Base-by-base conservation (phyloP, 371 early-diverging fungal genomes). In the Circinella umbellata region DNA sequence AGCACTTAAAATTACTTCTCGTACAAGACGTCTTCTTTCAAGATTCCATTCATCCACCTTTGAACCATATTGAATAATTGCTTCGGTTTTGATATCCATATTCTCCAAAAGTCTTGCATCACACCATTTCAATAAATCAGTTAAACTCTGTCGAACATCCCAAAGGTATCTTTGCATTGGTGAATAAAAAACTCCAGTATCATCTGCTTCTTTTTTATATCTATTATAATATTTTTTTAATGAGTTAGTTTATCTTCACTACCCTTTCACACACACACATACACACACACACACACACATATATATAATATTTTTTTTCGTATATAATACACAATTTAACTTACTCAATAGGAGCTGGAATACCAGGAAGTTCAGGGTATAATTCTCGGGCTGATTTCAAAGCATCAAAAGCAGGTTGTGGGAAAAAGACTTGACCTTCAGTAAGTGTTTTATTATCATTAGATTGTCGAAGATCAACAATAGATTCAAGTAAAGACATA, bases 141-240 rank as follows among this genome's bases (percentile, higher is more conserved):
- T 61, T 4, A 78, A n/a, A 17, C 65, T 61, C 3, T 65, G 62
- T 14, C 82, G 81, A 1, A 82, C 77, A 67, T 82, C 82, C 85
- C 85, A 85, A 35, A 85, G 68, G 47, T 80, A 85, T 47, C 72
- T 69, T 61, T 85, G 85, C 76, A 82, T 77, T 38, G 85, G 82
- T 4, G 82, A 78, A 68, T 82, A 85, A 37, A 72, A 79, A n/a
- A 79, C 82, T 39, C 82, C 84, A 3, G 80, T 82, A 14, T 81
- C 71, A 66, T 84, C 84, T 18, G 77, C 69, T 20, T 64, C 51
- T 20, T 75, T 67, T 27, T 51, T 39, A 34, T 67, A 74, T 18
- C 76, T 76, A 60, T 39, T 47, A 57, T 9, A 42, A 42, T 9
- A 27, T 27, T 27, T n/a, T n/a, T n/a, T n/a, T n/a, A n/a, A n/a